Base-by-base conservation (phyloP, 2,329 filamentous ascomycete genomes). In the Venturia oleaginea region DNA sequence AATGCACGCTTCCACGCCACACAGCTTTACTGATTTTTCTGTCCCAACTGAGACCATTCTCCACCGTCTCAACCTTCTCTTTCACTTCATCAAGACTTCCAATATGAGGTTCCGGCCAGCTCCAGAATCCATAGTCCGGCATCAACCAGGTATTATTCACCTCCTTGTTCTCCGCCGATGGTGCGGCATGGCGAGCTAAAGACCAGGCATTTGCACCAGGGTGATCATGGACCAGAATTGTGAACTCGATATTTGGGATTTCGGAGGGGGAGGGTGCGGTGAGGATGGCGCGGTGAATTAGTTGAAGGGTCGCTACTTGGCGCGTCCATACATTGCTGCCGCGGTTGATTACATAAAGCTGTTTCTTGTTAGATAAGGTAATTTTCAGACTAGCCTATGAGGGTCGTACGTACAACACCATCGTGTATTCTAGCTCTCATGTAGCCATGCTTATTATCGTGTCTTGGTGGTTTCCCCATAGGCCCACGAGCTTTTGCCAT, bases 1-100 rank as follows among this genome's bases (percentile, higher is more conserved):
- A 11, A 69, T 75, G 68, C n/a, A 69, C 68, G 1, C 78, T 72
- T 46, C 80, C 81, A 8, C 80, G 74, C 81, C 81, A 82, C n/a
- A 81, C 72, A 2, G 81, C 72, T 67, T 80, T 75, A 15, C 76
- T 76, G 65, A 74, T 74, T 67, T 82, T 82, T 24, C 67, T 67
- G 66, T 10, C 68, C 59, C 4, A 68, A 59, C 7, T 67, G 65
- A 3, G 74, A 72, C 15, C 75, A 4, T 77, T 69, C 1, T 71
- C 37, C 15, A 24, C 11, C 24, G 66, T 68, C 19, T 27, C 24
- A 42, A 68, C 66, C 34, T 66, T 51, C 15, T 46, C 40, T 38
- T 67, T 67, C 3, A 69, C 54, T 13, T 67, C 62, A n/a, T 54
- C 51, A 42, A 69, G 69, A 13, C 61, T 62, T 37, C 68, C 68